Conservation (phyloP, 345 rosid species). For the Reutealis trisperma region DNA sequence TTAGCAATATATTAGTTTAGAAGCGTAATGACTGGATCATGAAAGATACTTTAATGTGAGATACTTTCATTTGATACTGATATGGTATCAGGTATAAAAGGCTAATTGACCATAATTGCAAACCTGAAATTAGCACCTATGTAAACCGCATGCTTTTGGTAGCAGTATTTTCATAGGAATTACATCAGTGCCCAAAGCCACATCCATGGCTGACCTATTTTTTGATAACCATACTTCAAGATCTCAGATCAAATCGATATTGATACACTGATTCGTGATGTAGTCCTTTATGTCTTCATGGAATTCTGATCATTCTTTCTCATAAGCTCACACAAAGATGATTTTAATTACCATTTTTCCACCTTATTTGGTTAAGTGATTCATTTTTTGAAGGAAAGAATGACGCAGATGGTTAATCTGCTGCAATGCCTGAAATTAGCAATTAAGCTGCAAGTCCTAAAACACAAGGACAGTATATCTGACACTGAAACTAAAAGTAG, state of each 20-base stretch:
- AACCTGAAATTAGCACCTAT: neutral
- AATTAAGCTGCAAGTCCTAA: neutral
- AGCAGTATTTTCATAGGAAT: neutral
- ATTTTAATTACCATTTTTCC: too few species aligned
- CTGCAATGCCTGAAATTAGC: neutral
- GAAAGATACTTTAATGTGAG: neutral
- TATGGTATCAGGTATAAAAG: neutral
- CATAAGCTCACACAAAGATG: neutral
- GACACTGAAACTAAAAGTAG: neutral
- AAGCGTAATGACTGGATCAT: neutral
- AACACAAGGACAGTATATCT: neutral
- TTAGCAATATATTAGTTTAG: neutral
- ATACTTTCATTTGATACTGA: too few species aligned
- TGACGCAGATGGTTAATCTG: neutral
- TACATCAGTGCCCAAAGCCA: neutral
- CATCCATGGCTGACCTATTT: neutral
- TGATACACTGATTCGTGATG: neutral
- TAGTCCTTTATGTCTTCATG: neutral
- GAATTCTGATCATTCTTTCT: neutral
- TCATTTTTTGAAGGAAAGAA: neutral
- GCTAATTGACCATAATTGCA: neutral
- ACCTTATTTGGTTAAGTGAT: neutral
- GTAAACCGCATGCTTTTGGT: neutral
- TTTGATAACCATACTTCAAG: too few species aligned
- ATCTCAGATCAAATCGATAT: too few species aligned